phyloP scores from a whole-genome alignment of 108 stramenopile genomes.

The Cyclotella sp. region DNA sequence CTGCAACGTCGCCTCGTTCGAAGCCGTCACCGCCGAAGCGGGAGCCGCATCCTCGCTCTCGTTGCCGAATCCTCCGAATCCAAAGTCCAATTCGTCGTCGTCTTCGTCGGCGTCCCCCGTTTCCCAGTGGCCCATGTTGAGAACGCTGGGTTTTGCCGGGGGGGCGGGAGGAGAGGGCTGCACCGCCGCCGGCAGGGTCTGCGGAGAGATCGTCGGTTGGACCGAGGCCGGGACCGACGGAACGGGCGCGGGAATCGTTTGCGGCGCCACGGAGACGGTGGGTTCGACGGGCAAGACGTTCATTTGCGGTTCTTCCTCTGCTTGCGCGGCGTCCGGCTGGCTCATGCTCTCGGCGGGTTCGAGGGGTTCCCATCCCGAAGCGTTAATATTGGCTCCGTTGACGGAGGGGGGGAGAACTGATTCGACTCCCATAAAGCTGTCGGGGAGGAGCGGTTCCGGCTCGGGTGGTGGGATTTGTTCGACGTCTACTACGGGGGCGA shows the following conservation, averaged over 20 bases:
- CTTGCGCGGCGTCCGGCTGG: slow-evolving; percentile 30
- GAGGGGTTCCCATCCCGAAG: slow-evolving; percentile 60
- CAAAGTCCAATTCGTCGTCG: slow-evolving; percentile 82
- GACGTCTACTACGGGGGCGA: slow-evolving; percentile 4
- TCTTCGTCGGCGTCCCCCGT: slow-evolving; percentile 55
- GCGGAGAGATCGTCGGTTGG: not conserved
- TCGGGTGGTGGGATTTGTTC: slow-evolving; percentile 19
- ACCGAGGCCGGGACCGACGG: not conserved
- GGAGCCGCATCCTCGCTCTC: slow-evolving; percentile 54
- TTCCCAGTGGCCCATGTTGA: slow-evolving; percentile 92
- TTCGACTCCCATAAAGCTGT: slow-evolving; percentile 30
- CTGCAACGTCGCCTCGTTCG: slow-evolving; percentile 18
- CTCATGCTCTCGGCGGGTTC: slow-evolving; percentile 34
- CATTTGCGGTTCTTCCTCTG: slow-evolving; percentile 21
- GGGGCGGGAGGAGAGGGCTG: slow-evolving; percentile 1
- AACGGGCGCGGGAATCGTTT: slow-evolving; percentile 8
- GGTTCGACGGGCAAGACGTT: slow-evolving; percentile 2
- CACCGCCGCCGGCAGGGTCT: not conserved
- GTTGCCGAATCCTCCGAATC: slow-evolving; percentile 81
- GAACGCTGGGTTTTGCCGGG: slow-evolving; percentile 53
- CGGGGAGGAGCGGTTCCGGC: slow-evolving; percentile 20
- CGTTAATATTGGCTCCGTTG: slow-evolving; percentile 58
- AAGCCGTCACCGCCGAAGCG: slow-evolving; percentile 15
- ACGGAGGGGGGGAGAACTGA: slow-evolving; percentile 53
- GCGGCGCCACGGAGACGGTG: not conserved